Evolutionary conservation across 768 basidiomycete genomes (phyloP).

Genomic region (Agrocybe pediades): DNA sequence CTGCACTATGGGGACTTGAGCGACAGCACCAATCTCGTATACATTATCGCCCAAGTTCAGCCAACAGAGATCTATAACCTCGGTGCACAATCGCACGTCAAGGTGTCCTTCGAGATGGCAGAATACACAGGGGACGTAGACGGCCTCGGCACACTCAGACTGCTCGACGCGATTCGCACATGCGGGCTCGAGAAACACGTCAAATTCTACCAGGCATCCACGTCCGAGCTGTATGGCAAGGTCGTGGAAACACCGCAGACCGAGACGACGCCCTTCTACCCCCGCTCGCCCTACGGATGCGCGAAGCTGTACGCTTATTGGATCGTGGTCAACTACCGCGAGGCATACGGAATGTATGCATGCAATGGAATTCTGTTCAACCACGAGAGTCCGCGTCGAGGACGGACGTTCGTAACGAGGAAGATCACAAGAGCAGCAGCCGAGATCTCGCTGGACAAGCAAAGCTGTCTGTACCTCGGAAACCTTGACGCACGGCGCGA

Average conservation of each 20-base stretch:
- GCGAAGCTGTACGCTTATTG: constrained; percentile 93
- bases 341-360: constrained; percentile 95
- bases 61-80: constrained; percentile 98
- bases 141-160: constrained; percentile 90
- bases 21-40: constrained; percentile 96
- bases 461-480: constrained; percentile 88
- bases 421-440: constrained; percentile 94
- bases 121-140: constrained; percentile 99
- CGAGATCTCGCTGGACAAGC: constrained; percentile 89
- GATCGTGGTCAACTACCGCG: constrained; percentile 91
- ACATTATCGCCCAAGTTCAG: constrained; percentile 92
- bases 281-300: constrained; percentile 95
- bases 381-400: constrained; percentile 94
- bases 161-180: constrained; percentile 95
- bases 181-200: constrained; percentile 92
- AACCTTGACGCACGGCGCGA: constrained; percentile 95
- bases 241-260: constrained; percentile 94
- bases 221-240: constrained; percentile 96
- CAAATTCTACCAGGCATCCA: constrained; percentile 97
- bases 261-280: constrained; percentile 97
- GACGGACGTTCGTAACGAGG: constrained; percentile 93
- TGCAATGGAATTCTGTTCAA: constrained; percentile 98
- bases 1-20: constrained; percentile 91
- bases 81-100: constrained; percentile 97
- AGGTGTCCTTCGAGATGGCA: constrained; percentile 99